Conservation (phyloP, 306 rosid genomes). For the Cicer bijugum region DNA sequence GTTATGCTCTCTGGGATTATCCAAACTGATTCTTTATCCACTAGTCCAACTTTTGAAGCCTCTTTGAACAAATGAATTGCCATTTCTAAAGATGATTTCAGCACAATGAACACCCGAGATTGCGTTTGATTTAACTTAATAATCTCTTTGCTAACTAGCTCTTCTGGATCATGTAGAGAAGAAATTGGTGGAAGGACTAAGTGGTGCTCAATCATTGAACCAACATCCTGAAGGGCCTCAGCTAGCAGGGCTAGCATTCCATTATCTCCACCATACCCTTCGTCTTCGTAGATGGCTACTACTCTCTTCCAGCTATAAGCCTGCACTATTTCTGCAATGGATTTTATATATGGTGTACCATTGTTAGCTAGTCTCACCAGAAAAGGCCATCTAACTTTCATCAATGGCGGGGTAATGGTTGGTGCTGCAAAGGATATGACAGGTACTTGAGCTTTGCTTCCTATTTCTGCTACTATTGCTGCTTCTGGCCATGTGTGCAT, state of each 20-base stretch:
- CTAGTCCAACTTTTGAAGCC: slow-evolving; percentile 59
- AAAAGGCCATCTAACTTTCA: slow-evolving; percentile 58
- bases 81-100: slow-evolving; percentile 62
- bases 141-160: slow-evolving; percentile 49
- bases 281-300: slow-evolving; percentile 60
- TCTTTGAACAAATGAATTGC: slow-evolving; percentile 59
- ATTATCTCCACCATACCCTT: slow-evolving; percentile 55
- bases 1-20: slow-evolving; percentile 62
- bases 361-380: slow-evolving; percentile 53
- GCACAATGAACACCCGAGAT: slow-evolving; percentile 71
- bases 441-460: slow-evolving; percentile 57
- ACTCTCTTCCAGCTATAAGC: slow-evolving; percentile 57
- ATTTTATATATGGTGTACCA: slow-evolving; percentile 44
- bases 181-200: slow-evolving; percentile 66
- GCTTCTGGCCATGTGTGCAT: slow-evolving; percentile 66
- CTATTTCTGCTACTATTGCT: slow-evolving; percentile 60
- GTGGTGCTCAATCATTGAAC: slow-evolving; percentile 56
- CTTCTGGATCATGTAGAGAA: slow-evolving; percentile 49
- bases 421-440: slow-evolving; percentile 61
- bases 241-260: slow-evolving; percentile 56
- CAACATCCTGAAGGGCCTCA: slow-evolving; percentile 62
- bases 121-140: slow-evolving; percentile 50
- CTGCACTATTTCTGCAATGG: slow-evolving; percentile 55
- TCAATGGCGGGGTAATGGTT: slow-evolving; percentile 48
- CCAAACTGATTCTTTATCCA: slow-evolving; percentile 68